Percentiles rank a stretch among this genome's conserved stretches.
Conservation (phyloP, 2,329 filamentous ascomycete species). For the Pyrenochaeta sp. region DNA sequence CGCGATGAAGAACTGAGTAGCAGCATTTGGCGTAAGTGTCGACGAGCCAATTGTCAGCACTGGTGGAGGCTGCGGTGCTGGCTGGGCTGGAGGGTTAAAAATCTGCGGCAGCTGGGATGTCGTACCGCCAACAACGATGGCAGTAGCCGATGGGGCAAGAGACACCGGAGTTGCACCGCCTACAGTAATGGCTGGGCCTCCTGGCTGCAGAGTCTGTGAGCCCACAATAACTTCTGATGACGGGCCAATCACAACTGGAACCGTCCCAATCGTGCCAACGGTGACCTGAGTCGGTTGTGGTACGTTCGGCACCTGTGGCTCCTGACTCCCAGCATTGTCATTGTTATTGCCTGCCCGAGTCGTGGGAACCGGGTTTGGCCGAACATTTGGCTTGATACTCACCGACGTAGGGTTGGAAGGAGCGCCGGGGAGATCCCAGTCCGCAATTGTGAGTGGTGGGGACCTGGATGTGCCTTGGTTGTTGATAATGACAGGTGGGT, state of each 20-base stretch:
- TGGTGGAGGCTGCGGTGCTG: conserved; percentile 31
- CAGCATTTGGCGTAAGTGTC: conserved; percentile 55
- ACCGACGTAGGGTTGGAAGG: conserved; percentile 8
- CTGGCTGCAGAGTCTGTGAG: conserved; percentile 46
- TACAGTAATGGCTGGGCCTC: conserved; percentile 46
- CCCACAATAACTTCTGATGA: conserved; percentile 46
- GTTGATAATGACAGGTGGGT: conserved; percentile 18
- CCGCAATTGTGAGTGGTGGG: conserved; percentile 19
- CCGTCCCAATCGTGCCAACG: conserved; percentile 36
- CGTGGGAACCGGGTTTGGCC: conserved; percentile 7
- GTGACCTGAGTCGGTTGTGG: conserved; percentile 24
- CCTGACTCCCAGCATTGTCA: conserved; percentile 6
- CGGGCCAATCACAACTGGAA: conserved; percentile 41
- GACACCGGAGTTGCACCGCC: conserved; percentile 42
- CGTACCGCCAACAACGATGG: conserved; percentile 35
- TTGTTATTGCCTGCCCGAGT: conserved; percentile 9
- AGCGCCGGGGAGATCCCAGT: conserved; percentile 18
- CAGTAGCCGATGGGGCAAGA: conserved; percentile 38
- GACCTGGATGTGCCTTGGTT: conserved; percentile 10
- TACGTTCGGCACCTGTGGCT: conserved; percentile 1
- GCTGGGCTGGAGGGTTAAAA: conserved; percentile 9
- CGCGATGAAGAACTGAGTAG: conserved; percentile 55
- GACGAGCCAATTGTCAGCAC: conserved; percentile 52
- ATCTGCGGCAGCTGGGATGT: conserved; percentile 36
- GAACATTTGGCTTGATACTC: conserved; percentile 4